Base-by-base conservation (phyloP, 2,329 filamentous ascomycete genomes). In the Elsinoe arachidis region DNA sequence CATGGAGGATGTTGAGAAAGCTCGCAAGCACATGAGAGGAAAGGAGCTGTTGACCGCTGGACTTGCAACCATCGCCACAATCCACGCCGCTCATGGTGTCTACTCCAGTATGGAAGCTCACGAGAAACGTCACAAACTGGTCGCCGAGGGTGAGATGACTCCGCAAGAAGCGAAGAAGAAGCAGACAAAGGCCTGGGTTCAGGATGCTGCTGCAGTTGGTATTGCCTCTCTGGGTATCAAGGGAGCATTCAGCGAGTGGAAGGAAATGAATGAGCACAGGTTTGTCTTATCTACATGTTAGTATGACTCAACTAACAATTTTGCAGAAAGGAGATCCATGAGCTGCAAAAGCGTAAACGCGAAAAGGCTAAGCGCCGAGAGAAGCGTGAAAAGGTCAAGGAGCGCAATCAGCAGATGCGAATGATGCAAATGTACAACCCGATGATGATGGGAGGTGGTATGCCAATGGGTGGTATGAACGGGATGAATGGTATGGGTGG, bases 181-280 rank as follows among this genome's bases (percentile, higher is more conserved):
- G 65, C 82, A 82, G 62, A 78, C 78, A 38, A 86, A 85, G 68
- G 82, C 81, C 57, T 80, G 81, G 70, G 69, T 85, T 41, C 78
- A 83, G 67, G 83, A 87, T 69, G 80, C 77, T 30, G 81, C 84
- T n/a, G 82, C 80, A 61, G 75, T 87, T 33, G 83, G 83, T 61
- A 81, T 87, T 63, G 83, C 84, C 30, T 83, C 82, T 21, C 73
- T 86, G 56, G 83, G 84, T 69, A 82, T 87, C 73, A 86, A 85
- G 69, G 79, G 80, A 53, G 83, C 84, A 12, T 77, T 82, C 65
- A 77, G 75, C 4, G 83, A 86, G 68, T 86, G 84, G 81, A 83
- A 85, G 69, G 81, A 86, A 66, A 82, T 83, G 70, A 80, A 81
- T 59, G 78, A 84, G 69, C 77, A 84, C 68, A 76, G 80, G 59